phyloP scores from a whole-genome alignment of 2,329 filamentous ascomycete genomes.

The Monilinia aucupariae region DNA sequence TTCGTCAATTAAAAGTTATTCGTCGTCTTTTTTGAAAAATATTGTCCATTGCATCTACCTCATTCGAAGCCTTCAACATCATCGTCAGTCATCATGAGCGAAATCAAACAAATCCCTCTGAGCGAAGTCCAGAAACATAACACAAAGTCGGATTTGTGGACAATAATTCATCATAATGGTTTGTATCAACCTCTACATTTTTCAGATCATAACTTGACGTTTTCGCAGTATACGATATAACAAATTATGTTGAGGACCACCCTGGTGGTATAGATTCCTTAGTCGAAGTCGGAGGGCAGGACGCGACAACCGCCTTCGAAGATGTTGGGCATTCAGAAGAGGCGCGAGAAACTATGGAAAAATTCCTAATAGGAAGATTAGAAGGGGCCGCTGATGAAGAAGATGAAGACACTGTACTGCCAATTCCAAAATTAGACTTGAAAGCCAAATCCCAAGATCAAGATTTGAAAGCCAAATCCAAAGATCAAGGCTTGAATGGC shows the following conservation, averaged over 20 bases:
- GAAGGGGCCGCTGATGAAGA: slow-evolving; percentile 18
- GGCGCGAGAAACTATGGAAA: slow-evolving; percentile 20
- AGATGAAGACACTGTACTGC: slow-evolving; percentile 15
- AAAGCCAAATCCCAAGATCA: slow-evolving; percentile 13
- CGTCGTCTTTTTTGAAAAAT: neutral
- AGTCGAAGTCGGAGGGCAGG: slow-evolving; percentile 70
- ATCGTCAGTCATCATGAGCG: slow-evolving; percentile 13
- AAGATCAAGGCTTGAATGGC: slow-evolving; percentile 13
- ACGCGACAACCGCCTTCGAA: slow-evolving; percentile 75
- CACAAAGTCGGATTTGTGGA: slow-evolving; percentile 45
- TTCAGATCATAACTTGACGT: neutral
- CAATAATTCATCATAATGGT: slow-evolving; percentile 53
- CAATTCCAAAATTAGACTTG: slow-evolving; percentile 18
- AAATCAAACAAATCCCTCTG: slow-evolving; percentile 24
- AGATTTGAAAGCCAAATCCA: slow-evolving; percentile 11
- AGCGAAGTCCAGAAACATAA: slow-evolving; percentile 47
- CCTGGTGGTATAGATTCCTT: slow-evolving; percentile 74
- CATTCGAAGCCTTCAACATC: neutral
- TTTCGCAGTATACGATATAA: slow-evolving; percentile 51
- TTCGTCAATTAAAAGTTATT: neutral
- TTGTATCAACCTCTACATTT: neutral
- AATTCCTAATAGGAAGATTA: slow-evolving; percentile 17
- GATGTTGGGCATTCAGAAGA: slow-evolving; percentile 71
- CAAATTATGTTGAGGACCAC: slow-evolving; percentile 53
- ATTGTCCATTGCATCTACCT: neutral